Evolutionary conservation across 2,329 filamentous ascomycete species (phyloP), one percentile per base, ranked within the genome.

Genomic region (Apiospora malaysiana): DNA sequence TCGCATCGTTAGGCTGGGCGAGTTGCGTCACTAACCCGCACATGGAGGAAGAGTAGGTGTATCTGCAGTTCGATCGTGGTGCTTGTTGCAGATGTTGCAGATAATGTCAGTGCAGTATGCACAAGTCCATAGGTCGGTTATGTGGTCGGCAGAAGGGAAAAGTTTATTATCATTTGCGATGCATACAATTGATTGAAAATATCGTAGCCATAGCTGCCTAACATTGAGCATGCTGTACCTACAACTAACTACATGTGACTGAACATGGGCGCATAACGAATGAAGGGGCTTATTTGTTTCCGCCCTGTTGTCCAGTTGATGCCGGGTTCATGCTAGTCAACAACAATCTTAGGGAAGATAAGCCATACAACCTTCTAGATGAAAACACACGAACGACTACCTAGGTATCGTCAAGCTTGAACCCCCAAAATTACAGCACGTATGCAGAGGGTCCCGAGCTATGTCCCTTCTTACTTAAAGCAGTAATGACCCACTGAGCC

Each of bases 51-150:
- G 56, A 40, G 32, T 63, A 32, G 25, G 51, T 45, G 42, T 47
- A 32, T 63, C 56, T 63, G 56, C 56, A 63, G 16, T 40, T 18
- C 21, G 32, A 63, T 63, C 32, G 37, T 40, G 16, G 8, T 63
- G 56, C 56, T n/a, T 63, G 56, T 18, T 63, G 56, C 56, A 63
- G 56, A 63, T 63, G 56, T 18, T 63, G 56, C 56, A 63, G 56
- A 63, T 37, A 10, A 32, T 45, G 42, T 18, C 42, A 45, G 42
- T 16, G 5, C 12, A 42, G 40, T 42, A 42, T 9, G 40, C 40
- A 14, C 9, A 9, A 10, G 10, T 42, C 40, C 40, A 9, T 9
- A 9, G 9, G 40, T 42, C 40, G 12, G 14, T 45, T 45, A 14
- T 18, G 42, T 45, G 42, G 42, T 45, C 16, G 42, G 42, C 16